Percentiles rank a stretch among this genome's conserved stretches.
Evolutionary conservation across 306 rosid species (phyloP).

Genomic region (Begonia loranthoides): DNA sequence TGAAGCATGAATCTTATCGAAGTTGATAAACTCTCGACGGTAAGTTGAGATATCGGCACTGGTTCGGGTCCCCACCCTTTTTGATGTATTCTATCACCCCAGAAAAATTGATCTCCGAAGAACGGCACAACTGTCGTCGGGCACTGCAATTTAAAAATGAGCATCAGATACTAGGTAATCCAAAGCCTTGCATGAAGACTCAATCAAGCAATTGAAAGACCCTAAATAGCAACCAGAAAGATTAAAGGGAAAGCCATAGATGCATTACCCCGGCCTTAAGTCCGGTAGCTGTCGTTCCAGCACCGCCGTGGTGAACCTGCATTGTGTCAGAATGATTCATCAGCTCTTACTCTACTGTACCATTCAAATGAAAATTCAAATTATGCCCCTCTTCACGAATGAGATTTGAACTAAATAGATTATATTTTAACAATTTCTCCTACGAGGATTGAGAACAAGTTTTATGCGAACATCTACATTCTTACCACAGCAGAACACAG

Average conservation of each 20-base stretch:
- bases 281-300: slow-evolving; percentile 96
- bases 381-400: no score
- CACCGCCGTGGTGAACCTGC: slow-evolving; percentile 99
- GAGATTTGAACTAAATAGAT: no score
- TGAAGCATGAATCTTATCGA: slow-evolving; percentile 88
- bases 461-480: no score
- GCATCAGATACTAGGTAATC: slow-evolving; percentile 4
- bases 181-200: not conserved
- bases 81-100: slow-evolving; percentile 78
- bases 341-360: not conserved
- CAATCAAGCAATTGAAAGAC: not conserved
- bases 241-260: not conserved
- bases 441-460: no score
- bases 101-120: slow-evolving; percentile 96
- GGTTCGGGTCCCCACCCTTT: slow-evolving; percentile 80
- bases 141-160: slow-evolving; percentile 40
- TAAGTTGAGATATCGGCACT: slow-evolving; percentile 63
- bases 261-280: slow-evolving; percentile 74
- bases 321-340: slow-evolving; percentile 3
- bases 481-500: slow-evolving; percentile 96
- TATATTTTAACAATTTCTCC: no score
- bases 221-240: not conserved
- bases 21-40: slow-evolving; percentile 42
- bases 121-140: slow-evolving; percentile 92
- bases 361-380: not conserved